phyloP scores from a whole-genome alignment of 106 monocot genomes.

The Platanthera zijinensis region DNA sequence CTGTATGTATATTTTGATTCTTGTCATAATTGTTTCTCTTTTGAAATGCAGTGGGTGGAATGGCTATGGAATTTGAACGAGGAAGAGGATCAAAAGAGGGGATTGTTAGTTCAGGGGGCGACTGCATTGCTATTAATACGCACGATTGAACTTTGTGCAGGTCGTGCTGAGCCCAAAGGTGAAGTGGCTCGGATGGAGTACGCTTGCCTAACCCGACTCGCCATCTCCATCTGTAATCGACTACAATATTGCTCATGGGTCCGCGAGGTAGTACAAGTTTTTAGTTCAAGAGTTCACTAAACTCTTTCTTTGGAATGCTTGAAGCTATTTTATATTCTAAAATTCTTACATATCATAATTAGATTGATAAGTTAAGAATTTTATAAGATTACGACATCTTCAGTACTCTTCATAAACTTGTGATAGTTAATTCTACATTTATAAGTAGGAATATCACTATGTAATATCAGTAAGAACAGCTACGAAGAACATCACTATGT shows the following conservation, averaged over 20 bases:
- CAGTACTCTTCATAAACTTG: too few relatives aligned
- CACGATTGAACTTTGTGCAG: slow-evolving; percentile 30
- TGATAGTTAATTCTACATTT: too few relatives aligned
- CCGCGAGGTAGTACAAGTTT: not conserved
- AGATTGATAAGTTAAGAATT: too few relatives aligned
- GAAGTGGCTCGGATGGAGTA: slow-evolving; percentile 4
- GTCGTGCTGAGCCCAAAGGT: slow-evolving; percentile 6
- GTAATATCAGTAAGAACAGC: too few relatives aligned
- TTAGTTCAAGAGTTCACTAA: not conserved
- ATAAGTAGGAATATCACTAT: too few relatives aligned
- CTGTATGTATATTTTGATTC: too few relatives aligned
- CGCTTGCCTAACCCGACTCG: slow-evolving; percentile 12
- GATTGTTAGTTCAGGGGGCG: not conserved
- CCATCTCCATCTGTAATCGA: slow-evolving; percentile 20
- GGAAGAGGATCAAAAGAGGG: not conserved
- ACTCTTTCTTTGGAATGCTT: not conserved
- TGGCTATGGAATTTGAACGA: slow-evolving; percentile 20
- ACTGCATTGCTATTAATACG: slow-evolving; percentile 19
- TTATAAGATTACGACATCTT: too few relatives aligned
- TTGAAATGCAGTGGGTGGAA: slow-evolving; percentile 23
- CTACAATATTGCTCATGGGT: slow-evolving; percentile 9
- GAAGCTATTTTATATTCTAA: too few relatives aligned
- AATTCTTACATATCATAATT: too few relatives aligned
- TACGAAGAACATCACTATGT: too few relatives aligned
- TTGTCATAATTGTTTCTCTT: too few relatives aligned